Base-by-base conservation (phyloP, 148 eudicot genomes). In the Chenopodium quinoa region DNA sequence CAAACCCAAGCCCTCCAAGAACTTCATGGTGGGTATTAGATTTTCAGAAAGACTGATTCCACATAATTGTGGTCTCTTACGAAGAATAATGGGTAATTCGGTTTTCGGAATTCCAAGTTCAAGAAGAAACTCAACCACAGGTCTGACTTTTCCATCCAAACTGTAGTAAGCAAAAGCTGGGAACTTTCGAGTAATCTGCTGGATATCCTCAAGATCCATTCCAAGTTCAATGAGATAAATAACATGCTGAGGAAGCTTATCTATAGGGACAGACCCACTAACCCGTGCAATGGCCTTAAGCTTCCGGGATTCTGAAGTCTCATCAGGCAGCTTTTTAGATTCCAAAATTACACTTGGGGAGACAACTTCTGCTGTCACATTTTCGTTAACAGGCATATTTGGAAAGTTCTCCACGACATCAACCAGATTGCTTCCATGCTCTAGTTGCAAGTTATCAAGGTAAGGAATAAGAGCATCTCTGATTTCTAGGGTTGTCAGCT, bases 161-260 rank as follows among this genome's bases (percentile, higher is more conserved):
- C 96, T 94, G 84, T 90, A 94, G 85, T 91, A 88, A 64, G 96
- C 98, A 79, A 94, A 94, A 76, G 98, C 88, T 29, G 96, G 98
- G 81, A 94, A 94, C 85, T 86, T 91, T 29, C 88, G 89, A 44
- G 86, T 91, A 52, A 91, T 86, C 80, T 87, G 86, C 79, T 90
- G 89, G 50, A 94, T 91, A 63, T 84, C 75, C 78, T 91, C 90
- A 22, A 90, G 88, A 52, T 91, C 90, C 93, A 94, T 91, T 48
- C 98, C 98, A 60, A 94, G 93, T 77, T 94, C 91, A 47, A 87
- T 82, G 63, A 94, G 93, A 86, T 92, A 94, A 62, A 81, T 34
- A 75, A 92, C 76, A 77, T 92, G 94, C 65, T 91, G 87, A 34
- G 93, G 94, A 75, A 94, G 92, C 64, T 89, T 86, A 32, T 86